phyloP scores from a whole-genome alignment of 2,329 filamentous ascomycete genomes.

The Gaeumannomyces sp. region DNA sequence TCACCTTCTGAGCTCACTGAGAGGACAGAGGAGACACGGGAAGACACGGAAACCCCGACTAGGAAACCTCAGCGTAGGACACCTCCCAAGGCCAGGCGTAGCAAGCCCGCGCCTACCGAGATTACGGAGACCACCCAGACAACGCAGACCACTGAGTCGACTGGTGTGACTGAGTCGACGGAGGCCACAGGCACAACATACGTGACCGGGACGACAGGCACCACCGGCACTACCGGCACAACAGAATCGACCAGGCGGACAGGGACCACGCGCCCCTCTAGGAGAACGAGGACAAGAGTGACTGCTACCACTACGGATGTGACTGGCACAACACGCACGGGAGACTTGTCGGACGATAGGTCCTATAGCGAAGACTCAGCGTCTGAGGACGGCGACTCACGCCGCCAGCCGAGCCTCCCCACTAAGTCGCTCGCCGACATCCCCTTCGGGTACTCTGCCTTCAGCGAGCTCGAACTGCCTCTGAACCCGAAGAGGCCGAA shows the following conservation, averaged over 20 bases:
- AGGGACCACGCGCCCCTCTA: slow-evolving; percentile 13
- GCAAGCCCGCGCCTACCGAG: slow-evolving; percentile 11
- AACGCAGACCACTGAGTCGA: slow-evolving; percentile 5
- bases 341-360: slow-evolving; percentile 21
- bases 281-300: slow-evolving; percentile 21
- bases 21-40: slow-evolving; percentile 2
- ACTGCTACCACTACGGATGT: slow-evolving; percentile 23
- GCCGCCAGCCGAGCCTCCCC: slow-evolving; percentile 34
- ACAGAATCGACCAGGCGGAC: not conserved
- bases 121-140: slow-evolving; percentile 7
- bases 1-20: slow-evolving; percentile 11
- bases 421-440: slow-evolving; percentile 54
- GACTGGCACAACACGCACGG: slow-evolving; percentile 17
- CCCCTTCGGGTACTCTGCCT: slow-evolving; percentile 60
- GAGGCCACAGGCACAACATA: slow-evolving; percentile 5
- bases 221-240: slow-evolving; percentile 4
- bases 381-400: slow-evolving; percentile 21
- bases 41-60: slow-evolving; percentile 16
- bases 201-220: slow-evolving; percentile 7
- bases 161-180: slow-evolving; percentile 1
- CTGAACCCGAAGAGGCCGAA: slow-evolving; percentile 39
- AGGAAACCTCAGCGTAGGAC: slow-evolving; percentile 15
- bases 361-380: slow-evolving; percentile 23
- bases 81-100: slow-evolving; percentile 8
- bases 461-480: slow-evolving; percentile 56